A percentile compares a stretch with the other conserved stretches of the same genome.
phyloP scores from a whole-genome alignment of 2,329 filamentous ascomycete genomes.

The Septoria linicola region DNA sequence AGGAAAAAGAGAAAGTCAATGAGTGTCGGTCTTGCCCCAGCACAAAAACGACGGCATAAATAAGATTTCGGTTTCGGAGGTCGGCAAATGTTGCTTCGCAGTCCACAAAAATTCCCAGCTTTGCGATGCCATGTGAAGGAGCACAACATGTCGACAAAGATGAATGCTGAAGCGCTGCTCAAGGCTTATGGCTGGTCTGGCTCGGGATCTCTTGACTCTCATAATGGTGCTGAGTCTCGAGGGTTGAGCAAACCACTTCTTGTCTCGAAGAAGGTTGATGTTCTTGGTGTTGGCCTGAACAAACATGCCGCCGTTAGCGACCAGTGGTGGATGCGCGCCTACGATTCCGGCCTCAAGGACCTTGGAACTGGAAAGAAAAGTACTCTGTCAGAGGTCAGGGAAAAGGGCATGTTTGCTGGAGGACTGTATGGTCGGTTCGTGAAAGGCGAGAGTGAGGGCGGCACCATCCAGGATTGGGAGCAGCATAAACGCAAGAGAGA shows the following conservation, averaged over 20 bases:
- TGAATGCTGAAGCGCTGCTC: constrained; percentile 84
- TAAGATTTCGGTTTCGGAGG: too few species aligned
- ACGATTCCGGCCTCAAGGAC: constrained; percentile 83
- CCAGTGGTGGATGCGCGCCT: constrained; percentile 96
- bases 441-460: constrained; percentile 71
- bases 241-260: constrained; percentile 83
- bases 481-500: constrained; percentile 22
- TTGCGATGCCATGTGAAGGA: too few species aligned
- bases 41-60: too few species aligned
- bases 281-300: constrained; percentile 77
- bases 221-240: constrained; percentile 56
- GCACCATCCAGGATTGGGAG: constrained; percentile 56
- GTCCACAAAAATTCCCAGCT: too few species aligned
- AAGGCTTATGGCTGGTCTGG: constrained; percentile 87
- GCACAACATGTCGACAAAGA: constrained; percentile 40
- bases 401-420: constrained; percentile 50
- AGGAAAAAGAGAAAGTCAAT: too few species aligned
- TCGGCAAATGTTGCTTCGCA: too few species aligned
- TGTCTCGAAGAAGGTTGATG: constrained; percentile 77
- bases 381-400: constrained; percentile 48
- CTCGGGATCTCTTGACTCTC: constrained; percentile 73
- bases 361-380: constrained; percentile 63
- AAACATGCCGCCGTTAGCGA: constrained; percentile 63
- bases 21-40: too few species aligned
- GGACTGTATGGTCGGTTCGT: constrained; percentile 83